Base-by-base conservation (phyloP, 2,329 filamentous ascomycete species). In the Alternaria sp. region DNA sequence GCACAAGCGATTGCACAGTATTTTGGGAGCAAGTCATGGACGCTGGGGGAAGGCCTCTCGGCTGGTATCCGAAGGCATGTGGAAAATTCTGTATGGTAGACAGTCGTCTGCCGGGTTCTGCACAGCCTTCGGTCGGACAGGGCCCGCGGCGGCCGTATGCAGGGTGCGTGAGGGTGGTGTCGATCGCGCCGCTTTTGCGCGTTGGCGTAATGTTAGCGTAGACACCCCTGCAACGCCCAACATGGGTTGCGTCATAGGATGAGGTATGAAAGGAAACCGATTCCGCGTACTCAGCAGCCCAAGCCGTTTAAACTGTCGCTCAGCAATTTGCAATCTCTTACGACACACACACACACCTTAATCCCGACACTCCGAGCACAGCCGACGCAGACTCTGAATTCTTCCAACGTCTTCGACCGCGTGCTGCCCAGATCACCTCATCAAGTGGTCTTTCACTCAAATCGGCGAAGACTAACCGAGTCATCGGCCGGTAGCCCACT, bases 301-400 rank as follows among this genome's bases (percentile, higher is more conserved):
- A 70, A 59, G 63, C 66, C 61, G 70, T 67, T 62, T 64, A 70
- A 67, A 69, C 70, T 68, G 67, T 74, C 74, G 71, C 72, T 76
- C 75, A 77, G 73, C 72, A 76, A 72, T 75, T 73, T 76, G 67
- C 71, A 76, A 73, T 72, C 71, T 66, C 67, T 65, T n/a, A 30
- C 67, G 66, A 67, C 67, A 57, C 66, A 67, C 59, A 60, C 57
- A 49, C 28, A n/a, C 43, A 32, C 60, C 67, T 67, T 73, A 75
- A 67, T 63, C 49, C 73, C 71, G 71, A 70, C 53, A 57, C 61
- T 72, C 75, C 73, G 75, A 69, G 43, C 69, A 55, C 46, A 73
- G 55, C 71, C 69, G 70, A 68, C 43, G 65, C 64, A 65, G 44
- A 60, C 59, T 66, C 59, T 28, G 61, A 66, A 63, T 47, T 62